phyloP scores from a whole-genome alignment of 495 filamentous ascomycete genomes.

The Aspergillus sparsus region DNA sequence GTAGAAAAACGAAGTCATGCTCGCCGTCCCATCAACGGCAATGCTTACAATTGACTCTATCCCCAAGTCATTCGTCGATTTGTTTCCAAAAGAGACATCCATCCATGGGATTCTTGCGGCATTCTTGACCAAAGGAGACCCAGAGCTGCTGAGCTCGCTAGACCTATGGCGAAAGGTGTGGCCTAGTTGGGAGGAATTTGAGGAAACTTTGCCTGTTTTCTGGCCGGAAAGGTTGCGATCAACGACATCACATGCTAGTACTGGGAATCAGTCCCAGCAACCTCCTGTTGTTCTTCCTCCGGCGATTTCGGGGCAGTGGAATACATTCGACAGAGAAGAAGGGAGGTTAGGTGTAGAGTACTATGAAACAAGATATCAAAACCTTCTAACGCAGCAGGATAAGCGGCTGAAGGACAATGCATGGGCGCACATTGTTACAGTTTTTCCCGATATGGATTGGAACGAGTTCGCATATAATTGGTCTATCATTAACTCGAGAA shows the following conservation, averaged over 20 bases:
- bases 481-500: conserved; percentile 74
- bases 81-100: conserved; percentile 50
- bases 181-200: conserved; percentile 56
- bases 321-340: conserved; percentile 18
- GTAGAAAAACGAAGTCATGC: conserved; percentile 40
- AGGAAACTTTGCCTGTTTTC: conserved; percentile 60
- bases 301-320: conserved; percentile 34
- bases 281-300: conserved; percentile 30
- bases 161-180: conserved; percentile 63
- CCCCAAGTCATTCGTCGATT: conserved; percentile 39
- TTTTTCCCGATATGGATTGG: conserved; percentile 50
- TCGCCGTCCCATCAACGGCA: conserved; percentile 61
- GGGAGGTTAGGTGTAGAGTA: conserved; percentile 10
- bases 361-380: conserved; percentile 32
- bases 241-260: conserved; percentile 18
- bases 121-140: conserved; percentile 53
- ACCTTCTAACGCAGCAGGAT: conserved; percentile 59
- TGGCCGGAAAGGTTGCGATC: conserved; percentile 51
- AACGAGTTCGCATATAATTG: conserved; percentile 64
- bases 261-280: neutral
- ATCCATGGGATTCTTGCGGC: conserved; percentile 67
- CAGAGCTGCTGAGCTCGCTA: conserved; percentile 21
- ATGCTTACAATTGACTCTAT: conserved; percentile 63
- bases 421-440: conserved; percentile 49
- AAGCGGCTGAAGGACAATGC: conserved; percentile 57